Conservation (phyloP, 257 asterid species). For the Paulownia fortunei region DNA sequence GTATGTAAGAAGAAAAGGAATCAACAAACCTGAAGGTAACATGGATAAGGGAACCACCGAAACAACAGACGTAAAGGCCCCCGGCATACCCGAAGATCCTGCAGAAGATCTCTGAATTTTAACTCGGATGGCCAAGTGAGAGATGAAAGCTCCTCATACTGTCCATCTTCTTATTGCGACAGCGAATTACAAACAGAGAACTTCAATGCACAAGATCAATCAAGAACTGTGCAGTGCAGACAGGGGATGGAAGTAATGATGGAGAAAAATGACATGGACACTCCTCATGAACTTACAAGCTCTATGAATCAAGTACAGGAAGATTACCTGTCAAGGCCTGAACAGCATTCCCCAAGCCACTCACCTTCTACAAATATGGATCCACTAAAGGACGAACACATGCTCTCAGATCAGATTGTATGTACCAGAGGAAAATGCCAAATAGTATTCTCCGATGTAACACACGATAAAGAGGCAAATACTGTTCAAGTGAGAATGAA, state of each 20-base stretch:
- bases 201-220: conserved; percentile 33
- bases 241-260: conserved; percentile 34
- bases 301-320: conserved; percentile 36
- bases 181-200: conserved; percentile 40
- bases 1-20: conserved; percentile 42
- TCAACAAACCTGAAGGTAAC: conserved; percentile 40
- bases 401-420: conserved; percentile 36
- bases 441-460: conserved; percentile 67
- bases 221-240: conserved; percentile 30
- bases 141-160: conserved; percentile 42
- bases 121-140: conserved; percentile 45
- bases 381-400: conserved; percentile 35
- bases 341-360: conserved; percentile 34
- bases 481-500: conserved; percentile 37
- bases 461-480: conserved; percentile 69
- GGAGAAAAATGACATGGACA: conserved; percentile 41
- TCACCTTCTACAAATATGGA: conserved; percentile 39
- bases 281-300: conserved; percentile 31
- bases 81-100: conserved; percentile 55
- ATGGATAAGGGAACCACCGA: conserved; percentile 44
- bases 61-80: conserved; percentile 21
- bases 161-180: conserved; percentile 34
- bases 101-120: conserved; percentile 68
- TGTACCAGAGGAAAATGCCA: conserved; percentile 65
- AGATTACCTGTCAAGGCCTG: conserved; percentile 36